Base-by-base conservation (phyloP, 176 grass and related monocot genomes). In the Leersia perrieri region DNA sequence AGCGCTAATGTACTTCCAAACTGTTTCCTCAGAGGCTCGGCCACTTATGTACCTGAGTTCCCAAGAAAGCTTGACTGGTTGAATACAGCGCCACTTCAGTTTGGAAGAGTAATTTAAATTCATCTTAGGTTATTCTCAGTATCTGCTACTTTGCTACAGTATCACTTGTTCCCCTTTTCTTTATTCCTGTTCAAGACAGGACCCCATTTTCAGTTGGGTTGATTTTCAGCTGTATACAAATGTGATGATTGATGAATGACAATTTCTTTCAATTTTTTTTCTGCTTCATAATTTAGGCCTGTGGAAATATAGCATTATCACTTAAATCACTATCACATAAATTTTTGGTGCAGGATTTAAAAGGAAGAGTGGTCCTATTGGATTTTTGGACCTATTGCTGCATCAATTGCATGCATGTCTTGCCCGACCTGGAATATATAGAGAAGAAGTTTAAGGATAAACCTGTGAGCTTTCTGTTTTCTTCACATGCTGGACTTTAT, bases 301-400 rank as follows among this genome's bases (percentile, higher is more conserved):
- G 62, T 31, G 61, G 64, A 79, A 68, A 23, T 88, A 72, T 40
- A 7, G 45, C 57, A 60, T 68, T 20, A 38, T 1, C 22, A 73
- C 20, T 44, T 40, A 64, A 36, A 78, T 33, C 16, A 16, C 29
- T 55, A 38, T 23, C 45, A 7, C 66, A 61, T 35, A 74, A 74
- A 68, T 41, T 66, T 14, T 27, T 63, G 34, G 30, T 92, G 78
- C 90, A 98, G 95, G 88, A 94, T 86, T 92, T 98, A 80, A 98
- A 89, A 87, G 95, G 92, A 60, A 92, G 75, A 83, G 87, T 98
- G 33, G 92, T 98, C 51, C 70, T 98, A 22, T 84, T 98, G 79
- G 95, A 94, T 92, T 98, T 98, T 91, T 98, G 92, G 95, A 98
- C 92, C 29, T 98, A 94, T 86, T 98, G 95, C 78, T 98, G 92